These are phyloP conservation scores for Aurinia saxatilis DNA, from an alignment of 345 rosid genomes.

Conservation along the genomic window DNA sequence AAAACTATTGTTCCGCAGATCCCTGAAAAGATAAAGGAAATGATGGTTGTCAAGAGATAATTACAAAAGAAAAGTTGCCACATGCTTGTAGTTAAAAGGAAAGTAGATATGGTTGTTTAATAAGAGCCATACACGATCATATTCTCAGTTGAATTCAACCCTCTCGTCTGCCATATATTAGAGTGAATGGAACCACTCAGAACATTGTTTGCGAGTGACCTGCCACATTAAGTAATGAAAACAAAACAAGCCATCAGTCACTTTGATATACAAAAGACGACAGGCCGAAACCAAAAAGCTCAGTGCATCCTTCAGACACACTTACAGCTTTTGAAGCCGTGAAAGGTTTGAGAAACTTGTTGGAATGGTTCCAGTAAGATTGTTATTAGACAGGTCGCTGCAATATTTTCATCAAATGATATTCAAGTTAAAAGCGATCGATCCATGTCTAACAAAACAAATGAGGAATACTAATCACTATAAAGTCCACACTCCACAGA, in stretches of 20 bases:
- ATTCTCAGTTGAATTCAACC: slow-evolving; percentile 41
- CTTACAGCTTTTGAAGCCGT: slow-evolving; percentile 70
- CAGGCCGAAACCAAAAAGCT: slow-evolving; percentile 8
- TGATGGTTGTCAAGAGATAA: neutral
- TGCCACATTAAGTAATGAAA: slow-evolving; percentile 35
- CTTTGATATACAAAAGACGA: neutral
- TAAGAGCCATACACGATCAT: slow-evolving; percentile 58
- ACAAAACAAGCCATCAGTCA: slow-evolving; percentile 8
- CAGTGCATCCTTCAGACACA: neutral
- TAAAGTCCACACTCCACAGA: neutral
- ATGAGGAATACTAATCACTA: neutral
- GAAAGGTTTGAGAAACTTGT: slow-evolving; percentile 55
- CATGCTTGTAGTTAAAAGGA: slow-evolving; percentile 12
- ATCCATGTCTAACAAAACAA: no score
- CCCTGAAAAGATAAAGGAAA: slow-evolving; percentile 41
- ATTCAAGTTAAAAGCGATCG: neutral
- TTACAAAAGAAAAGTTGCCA: neutral
- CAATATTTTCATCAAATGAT: slow-evolving; percentile 23
- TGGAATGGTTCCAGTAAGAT: slow-evolving; percentile 68
- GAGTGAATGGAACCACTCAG: slow-evolving; percentile 65
- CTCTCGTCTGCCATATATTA: slow-evolving; percentile 61
- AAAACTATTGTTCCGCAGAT: slow-evolving; percentile 64
- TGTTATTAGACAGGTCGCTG: slow-evolving; percentile 72
- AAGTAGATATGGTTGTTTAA: neutral
- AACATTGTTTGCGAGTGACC: slow-evolving; percentile 75